Base-by-base conservation (phyloP, 306 rosid genomes). In the Hippophae rhamnoides region DNA sequence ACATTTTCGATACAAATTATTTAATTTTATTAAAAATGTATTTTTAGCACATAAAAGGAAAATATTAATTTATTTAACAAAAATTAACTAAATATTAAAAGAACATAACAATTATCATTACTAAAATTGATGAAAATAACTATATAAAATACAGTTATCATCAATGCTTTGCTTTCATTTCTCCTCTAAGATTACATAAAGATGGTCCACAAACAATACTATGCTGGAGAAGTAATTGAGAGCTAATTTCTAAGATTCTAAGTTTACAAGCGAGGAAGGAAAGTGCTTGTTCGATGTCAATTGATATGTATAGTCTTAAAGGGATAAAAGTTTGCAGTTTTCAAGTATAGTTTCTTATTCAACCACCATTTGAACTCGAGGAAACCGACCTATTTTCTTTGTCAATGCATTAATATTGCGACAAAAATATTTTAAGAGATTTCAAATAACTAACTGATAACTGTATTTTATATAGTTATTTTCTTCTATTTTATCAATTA, bases 181-280 rank as follows among this genome's bases (percentile, higher is more conserved):
- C 23, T 18, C 23, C 23, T 18, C 23, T 18, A 82, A 92, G 96
- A 84, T 75, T 92, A 83, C 74, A 77, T 68, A 73, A 92, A 80
- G 77, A 85, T 85, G 99, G 81, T 92, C 23, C 89, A 83, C 77
- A 84, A 78, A 72, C 99, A 83, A 69, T 88, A 76, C 71, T 78
- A 73, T 73, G 62, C 88, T 8, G 96, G 95, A 60, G 96, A 84
- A 75, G 83, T 81, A 52, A 57, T 72, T 44, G 93, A 88, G 69
- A 76, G 93, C 57, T 90, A 89, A 90, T 65, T 53, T 48, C 62
- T 48, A 55, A 58, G 13, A 44, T 61, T 70, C 55, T 46, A 52
- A 10, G 6, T 10, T 14, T 18, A 0, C 62, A 7, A 13, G 66
- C 47, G 53, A 56, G 69, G 47, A 55, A 65, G 56, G 27, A 26